Conservation (phyloP, 176 grass and related monocot species). For the Stipa capillata region DNA sequence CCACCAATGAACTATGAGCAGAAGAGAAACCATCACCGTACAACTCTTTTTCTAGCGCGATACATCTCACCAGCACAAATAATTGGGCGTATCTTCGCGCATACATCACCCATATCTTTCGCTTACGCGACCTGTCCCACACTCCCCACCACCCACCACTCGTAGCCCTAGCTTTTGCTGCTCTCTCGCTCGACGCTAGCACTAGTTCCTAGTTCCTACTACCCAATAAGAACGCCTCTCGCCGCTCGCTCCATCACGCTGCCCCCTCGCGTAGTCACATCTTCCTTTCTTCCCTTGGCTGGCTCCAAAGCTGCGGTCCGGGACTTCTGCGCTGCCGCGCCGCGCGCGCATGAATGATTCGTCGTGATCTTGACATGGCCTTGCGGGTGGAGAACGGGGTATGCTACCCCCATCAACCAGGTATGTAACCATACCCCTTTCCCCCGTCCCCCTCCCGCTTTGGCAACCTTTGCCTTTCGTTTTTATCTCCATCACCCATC, state of each 20-base stretch:
- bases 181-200: too few species aligned
- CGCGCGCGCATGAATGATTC: background rate
- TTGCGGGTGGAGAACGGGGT: constrained; percentile 28
- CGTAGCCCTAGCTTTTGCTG: too few species aligned
- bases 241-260: background rate
- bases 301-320: background rate
- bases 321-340: background rate
- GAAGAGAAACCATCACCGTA: too few species aligned
- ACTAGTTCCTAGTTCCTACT: too few species aligned
- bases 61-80: constrained; percentile 8
- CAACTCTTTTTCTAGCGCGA: too few species aligned
- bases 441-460: background rate
- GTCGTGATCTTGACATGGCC: constrained; percentile 28
- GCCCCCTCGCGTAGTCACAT: background rate
- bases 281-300: background rate
- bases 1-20: too few species aligned
- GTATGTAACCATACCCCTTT: background rate
- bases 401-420: constrained; percentile 13
- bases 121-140: constrained; percentile 2
- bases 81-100: constrained; percentile 31
- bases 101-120: constrained; percentile 32
- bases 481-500: background rate
- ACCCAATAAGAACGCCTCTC: background rate
- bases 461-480: background rate
- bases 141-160: background rate